Conservation (phyloP, 495 filamentous ascomycete species). For the Aspergillus conjunctus region DNA sequence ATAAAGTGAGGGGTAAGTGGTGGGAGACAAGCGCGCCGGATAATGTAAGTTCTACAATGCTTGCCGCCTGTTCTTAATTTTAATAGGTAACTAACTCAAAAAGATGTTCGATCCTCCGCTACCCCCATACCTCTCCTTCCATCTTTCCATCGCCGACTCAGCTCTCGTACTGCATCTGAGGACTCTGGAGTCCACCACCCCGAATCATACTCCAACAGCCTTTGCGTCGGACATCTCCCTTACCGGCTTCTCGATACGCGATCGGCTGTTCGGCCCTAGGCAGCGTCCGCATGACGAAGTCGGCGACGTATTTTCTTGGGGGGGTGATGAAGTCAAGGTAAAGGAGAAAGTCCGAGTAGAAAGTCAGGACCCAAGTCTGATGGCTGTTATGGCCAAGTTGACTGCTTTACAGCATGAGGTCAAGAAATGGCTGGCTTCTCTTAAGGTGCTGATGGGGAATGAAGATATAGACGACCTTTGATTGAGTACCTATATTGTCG, state of each 20-base stretch:
- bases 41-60: constrained; percentile 40
- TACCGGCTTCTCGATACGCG: constrained; percentile 60
- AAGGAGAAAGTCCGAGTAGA: constrained; percentile 89
- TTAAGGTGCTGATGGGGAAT: constrained; percentile 80
- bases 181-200: constrained; percentile 68
- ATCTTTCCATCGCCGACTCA: constrained; percentile 76
- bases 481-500: background rate
- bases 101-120: constrained; percentile 60
- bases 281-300: constrained; percentile 79
- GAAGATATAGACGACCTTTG: constrained; percentile 40
- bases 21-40: constrained; percentile 57
- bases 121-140: constrained; percentile 65
- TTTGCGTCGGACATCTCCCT: constrained; percentile 56
- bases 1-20: constrained; percentile 57
- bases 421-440: constrained; percentile 63
- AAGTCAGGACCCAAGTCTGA: constrained; percentile 84
- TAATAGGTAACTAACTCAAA: constrained; percentile 5
- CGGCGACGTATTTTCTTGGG: constrained; percentile 67
- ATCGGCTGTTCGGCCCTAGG: constrained; percentile 54
- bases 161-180: constrained; percentile 77
- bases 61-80: background rate
- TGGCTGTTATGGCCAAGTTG: constrained; percentile 87
- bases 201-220: constrained; percentile 59
- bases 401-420: constrained; percentile 77
- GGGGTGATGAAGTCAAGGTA: constrained; percentile 76